Evolutionary conservation across 768 basidiomycete genomes (phyloP).

Genomic region (Cubamyces lactineus): DNA sequence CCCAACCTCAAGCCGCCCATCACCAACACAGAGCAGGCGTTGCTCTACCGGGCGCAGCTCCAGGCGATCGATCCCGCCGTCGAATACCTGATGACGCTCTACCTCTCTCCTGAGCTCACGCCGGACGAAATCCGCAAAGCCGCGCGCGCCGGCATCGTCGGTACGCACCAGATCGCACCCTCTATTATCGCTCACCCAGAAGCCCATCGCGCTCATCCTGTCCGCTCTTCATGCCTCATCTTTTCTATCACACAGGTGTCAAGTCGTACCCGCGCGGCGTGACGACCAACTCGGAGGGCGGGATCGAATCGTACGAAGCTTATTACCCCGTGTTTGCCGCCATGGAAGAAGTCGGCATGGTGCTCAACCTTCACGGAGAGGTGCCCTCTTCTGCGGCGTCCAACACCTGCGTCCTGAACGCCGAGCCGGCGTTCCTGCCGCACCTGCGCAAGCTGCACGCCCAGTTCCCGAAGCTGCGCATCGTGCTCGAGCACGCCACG

Average conservation of each 20-base stretch:
- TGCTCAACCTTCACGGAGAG: conserved; percentile 96
- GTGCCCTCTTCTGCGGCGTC: conserved; percentile 80
- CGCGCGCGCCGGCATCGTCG: conserved; percentile 78
- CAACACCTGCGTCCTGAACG: conserved; percentile 93
- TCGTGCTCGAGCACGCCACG: conserved; percentile 97
- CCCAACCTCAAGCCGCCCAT: conserved; percentile 93
- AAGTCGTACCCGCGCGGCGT: conserved; percentile 98
- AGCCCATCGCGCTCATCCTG: neutral
- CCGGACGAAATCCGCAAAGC: conserved; percentile 91
- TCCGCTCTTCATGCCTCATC: neutral
- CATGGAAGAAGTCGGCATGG: conserved; percentile 93
- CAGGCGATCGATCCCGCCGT: conserved; percentile 74
- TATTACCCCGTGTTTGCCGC: conserved; percentile 93
- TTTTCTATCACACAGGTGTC: conserved; percentile 52
- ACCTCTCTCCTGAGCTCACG: conserved; percentile 89
- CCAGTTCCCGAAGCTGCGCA: conserved; percentile 86
- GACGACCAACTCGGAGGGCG: conserved; percentile 95
- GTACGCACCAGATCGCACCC: conserved; percentile 29
- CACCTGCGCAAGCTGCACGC: conserved; percentile 82
- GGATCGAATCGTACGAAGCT: conserved; percentile 92
- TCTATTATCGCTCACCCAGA: too few species aligned
- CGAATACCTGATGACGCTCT: conserved; percentile 94
- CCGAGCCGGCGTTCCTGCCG: conserved; percentile 86
- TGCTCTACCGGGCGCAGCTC: conserved; percentile 78
- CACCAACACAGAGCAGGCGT: conserved; percentile 76